Percentiles rank a stretch among this genome's conserved stretches.
Conservation (phyloP, 192 early-diverging fungal species). For the Rhizophagus prolifer region DNA sequence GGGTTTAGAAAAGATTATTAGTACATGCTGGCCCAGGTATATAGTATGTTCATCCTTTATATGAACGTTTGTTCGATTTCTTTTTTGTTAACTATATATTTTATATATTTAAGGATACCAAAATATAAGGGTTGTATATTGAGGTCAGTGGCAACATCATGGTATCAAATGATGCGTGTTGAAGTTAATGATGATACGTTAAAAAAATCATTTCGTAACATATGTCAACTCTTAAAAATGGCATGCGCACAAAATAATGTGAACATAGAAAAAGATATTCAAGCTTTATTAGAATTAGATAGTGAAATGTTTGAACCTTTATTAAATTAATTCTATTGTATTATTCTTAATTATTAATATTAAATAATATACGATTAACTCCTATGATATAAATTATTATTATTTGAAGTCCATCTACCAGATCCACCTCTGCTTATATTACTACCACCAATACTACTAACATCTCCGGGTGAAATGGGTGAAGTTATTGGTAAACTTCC, state of each 20-base stretch:
- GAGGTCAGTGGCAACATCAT: constrained; percentile 14
- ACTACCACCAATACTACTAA: not conserved
- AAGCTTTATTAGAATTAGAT: not conserved
- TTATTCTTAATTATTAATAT: no score
- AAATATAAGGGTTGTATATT: constrained; percentile 14
- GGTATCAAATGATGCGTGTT: not conserved
- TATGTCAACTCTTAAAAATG: constrained; percentile 15
- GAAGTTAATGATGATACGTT: not conserved
- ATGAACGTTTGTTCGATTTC: no score
- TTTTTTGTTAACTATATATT: no score
- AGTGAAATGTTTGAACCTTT: not conserved
- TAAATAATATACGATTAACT: no score
- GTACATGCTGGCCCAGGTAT: constrained; percentile 29
- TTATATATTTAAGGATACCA: not conserved
- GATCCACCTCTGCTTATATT: not conserved
- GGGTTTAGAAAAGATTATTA: constrained; percentile 14
- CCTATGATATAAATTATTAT: not conserved
- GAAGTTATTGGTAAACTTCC: not conserved
- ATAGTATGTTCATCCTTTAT: no score
- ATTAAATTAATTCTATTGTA: not conserved
- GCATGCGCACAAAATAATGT: not conserved
- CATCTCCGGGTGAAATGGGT: not conserved
- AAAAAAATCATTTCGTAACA: not conserved
- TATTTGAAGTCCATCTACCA: not conserved
- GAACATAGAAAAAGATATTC: no score